Evolutionary conservation across 108 stramenopile genomes (phyloP), one percentile per base, ranked within the genome.

Genomic region (Skeletonema grethae): DNA sequence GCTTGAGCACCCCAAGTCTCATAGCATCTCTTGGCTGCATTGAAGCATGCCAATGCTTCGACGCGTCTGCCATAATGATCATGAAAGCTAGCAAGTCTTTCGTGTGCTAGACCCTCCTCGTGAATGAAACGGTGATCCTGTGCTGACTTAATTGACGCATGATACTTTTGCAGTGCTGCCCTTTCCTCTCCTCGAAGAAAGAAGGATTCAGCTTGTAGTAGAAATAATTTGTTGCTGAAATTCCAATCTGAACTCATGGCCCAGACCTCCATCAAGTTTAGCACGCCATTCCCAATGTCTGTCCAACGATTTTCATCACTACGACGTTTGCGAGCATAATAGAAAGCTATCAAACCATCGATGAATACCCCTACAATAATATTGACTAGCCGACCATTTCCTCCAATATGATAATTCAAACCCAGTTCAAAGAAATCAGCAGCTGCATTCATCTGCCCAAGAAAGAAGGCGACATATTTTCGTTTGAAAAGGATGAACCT

Each of bases 61-160:
- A 29, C 15, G 36, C 28, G 57, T 25, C 38, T 57, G 57, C 69
- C 28, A 15, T 59, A 58, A 48, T 65, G 20, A 34, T 31, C 20
- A 56, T 65, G 53, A 46, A 70, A 56, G 18, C 36, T 67, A 30
- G 76, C 80, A 12, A 68, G 30, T 55, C 67, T 24, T 53, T 85
- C 80, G 38, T 65, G 57, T 16, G 80, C 84, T 36, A 85, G 43
- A 7, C 70, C 84, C 35, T 85, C 63, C 56, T 85, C 68, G 60
- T 73, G 43, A 55, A 68, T 35, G 62, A 85, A 74, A 66, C 84
- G 31, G 64, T 80, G 63, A 35, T 82, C 64, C 22, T 61, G 56
- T 16, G 81, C 72, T 13, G 70, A 36, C 12, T 53, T 61, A 18
- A 80, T 85, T 1, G 84, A 50, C 9, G 50, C 64, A 29, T 78